Base-by-base conservation (phyloP, 495 filamentous ascomycete species). In the Trichoderma reesei region DNA sequence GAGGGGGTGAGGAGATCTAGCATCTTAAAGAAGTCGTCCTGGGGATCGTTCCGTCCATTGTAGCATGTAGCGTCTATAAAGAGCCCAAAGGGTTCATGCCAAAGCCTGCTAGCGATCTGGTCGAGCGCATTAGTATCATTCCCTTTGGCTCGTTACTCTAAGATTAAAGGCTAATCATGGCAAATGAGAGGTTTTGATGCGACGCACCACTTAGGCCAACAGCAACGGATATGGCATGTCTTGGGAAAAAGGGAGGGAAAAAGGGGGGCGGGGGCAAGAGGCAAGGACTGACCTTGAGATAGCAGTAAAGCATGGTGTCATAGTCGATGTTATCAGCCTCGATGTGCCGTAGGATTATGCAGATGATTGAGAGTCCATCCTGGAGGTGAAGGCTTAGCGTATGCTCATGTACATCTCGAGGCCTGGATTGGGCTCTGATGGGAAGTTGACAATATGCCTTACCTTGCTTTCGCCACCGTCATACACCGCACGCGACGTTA, bases 11-110 rank as follows among this genome's bases (percentile, higher is more conserved):
- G 76, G 31, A 74, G 72, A 65, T 85, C 82, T 18, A 86, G 68
- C 64, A 80, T 84, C 16, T 76, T 76, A 68, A 85, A 82, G 13
- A 88, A 65, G 16, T 81, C 79, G 67, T 88, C 85, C 48, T 81
- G 80, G 13, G 83, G 77, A 59, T 87, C 85, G 64, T 79, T 83
- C 63, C 80, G 75, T n/a, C 80, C 79, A 65, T 79, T 81, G 66
- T 87, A 86, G 72, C 83, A 87, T 11, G 85, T 88, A 10, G 85
- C 84, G 72, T 88, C 85, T 59, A 88, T 81, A 31, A 88, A 75
- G 16, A 88, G 69, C 7, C 82, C 83, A 65, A 87, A 88, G 1
- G 83, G 82, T 41, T 85, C 83, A 65, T 88, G 82, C 85, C 85
- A 87, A 67, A 87, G 75, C 59, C 84, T 80, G 65, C 83, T 86